A percentile compares a stretch with the other conserved stretches of the same genome.
Evolutionary conservation across 371 early-diverging fungal species (phyloP).

Genomic region (Mortierella sp.): DNA sequence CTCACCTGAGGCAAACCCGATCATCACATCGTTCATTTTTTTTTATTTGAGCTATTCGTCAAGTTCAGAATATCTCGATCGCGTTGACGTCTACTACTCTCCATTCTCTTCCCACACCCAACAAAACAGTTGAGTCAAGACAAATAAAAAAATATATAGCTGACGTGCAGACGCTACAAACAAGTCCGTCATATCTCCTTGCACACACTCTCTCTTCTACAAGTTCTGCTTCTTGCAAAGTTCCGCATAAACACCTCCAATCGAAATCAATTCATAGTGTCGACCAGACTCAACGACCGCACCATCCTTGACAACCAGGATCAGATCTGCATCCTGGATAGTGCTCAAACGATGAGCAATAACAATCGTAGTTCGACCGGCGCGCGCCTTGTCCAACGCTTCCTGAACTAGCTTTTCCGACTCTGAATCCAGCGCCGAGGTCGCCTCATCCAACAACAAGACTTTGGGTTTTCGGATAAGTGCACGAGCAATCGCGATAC

Average conservation of each 20-base stretch:
- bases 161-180: not conserved
- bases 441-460: constrained; percentile 97
- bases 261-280: constrained; percentile 76
- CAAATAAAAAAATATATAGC: not conserved
- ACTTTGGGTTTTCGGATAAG: constrained; percentile 88
- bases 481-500: constrained; percentile 80
- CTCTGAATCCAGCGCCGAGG: constrained; percentile 93
- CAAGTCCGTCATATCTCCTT: no score
- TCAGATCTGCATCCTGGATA: constrained; percentile 83
- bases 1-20: no score
- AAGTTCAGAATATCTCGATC: not conserved
- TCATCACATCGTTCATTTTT: no score
- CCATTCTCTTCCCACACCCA: not conserved
- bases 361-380: constrained; percentile 78
- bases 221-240: constrained; percentile 44
- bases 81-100: not conserved
- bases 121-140: not conserved
- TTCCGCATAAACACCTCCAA: constrained; percentile 61
- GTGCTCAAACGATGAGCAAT: constrained; percentile 83
- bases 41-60: not conserved
- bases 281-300: constrained; percentile 87
- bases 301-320: constrained; percentile 84
- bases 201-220: no score
- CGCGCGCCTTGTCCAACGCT: constrained; percentile 83
- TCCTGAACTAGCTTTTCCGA: constrained; percentile 94